Percentiles rank a stretch among this genome's conserved stretches.
phyloP scores from a whole-genome alignment of 164 flowering plant species.

The Magnolia kwangsiensis region DNA sequence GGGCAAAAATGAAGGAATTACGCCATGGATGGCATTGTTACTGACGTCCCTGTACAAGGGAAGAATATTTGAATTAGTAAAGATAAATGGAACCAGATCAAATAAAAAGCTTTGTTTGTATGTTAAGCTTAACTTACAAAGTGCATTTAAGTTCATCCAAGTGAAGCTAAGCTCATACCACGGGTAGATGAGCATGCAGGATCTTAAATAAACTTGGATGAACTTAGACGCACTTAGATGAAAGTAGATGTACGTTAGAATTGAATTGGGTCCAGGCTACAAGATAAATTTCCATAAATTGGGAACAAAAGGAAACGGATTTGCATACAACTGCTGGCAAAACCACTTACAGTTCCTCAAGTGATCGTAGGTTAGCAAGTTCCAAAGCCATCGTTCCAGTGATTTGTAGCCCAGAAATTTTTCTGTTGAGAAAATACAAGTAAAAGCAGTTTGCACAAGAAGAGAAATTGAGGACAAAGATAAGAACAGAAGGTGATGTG shows the following conservation, averaged over 20 bases:
- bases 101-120: too few species aligned
- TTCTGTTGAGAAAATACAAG: constrained; percentile 30
- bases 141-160: too few species aligned
- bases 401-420: constrained; percentile 49
- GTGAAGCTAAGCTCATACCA: too few species aligned
- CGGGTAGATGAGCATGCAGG: background rate
- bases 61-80: too few species aligned
- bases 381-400: constrained; percentile 50
- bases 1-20: constrained; percentile 60
- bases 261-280: too few species aligned
- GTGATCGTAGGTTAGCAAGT: constrained; percentile 42
- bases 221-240: background rate
- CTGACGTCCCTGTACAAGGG: constrained; percentile 56
- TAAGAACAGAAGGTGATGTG: background rate
- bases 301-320: background rate
- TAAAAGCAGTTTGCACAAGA: background rate
- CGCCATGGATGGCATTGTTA: constrained; percentile 55
- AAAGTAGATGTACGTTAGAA: background rate
- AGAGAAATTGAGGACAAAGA: background rate
- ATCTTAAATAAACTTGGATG: background rate
- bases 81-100: too few species aligned
- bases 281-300: too few species aligned
- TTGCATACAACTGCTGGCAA: background rate
- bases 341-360: constrained; percentile 64
- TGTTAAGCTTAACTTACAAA: too few species aligned